Conservation (phyloP, 1,139 yeast species). For the Zygoascus hellenicus region DNA sequence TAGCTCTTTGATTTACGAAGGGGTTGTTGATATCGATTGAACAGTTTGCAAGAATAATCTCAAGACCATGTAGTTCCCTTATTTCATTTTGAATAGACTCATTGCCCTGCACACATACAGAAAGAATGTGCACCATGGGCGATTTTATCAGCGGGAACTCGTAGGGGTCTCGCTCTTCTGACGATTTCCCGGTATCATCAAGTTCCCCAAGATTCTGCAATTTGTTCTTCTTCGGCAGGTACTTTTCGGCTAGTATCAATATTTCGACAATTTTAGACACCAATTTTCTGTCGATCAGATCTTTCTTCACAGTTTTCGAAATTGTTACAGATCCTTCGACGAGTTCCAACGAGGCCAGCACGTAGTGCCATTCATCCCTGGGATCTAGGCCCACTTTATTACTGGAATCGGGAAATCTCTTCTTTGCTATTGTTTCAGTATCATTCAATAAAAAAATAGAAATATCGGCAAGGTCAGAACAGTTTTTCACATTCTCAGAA, state of each 20-base stretch:
- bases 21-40: slow-evolving; percentile 86
- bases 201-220: slow-evolving; percentile 19
- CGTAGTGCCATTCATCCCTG: background rate
- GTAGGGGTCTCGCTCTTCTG: slow-evolving; percentile 15
- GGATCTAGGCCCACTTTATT: background rate
- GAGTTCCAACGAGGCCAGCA: background rate
- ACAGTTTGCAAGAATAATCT: slow-evolving; percentile 70
- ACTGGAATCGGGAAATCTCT: background rate
- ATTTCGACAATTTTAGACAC: slow-evolving; percentile 18
- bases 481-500: no score
- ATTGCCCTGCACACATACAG: slow-evolving; percentile 42
- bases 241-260: slow-evolving; percentile 23
- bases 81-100: slow-evolving; percentile 59
- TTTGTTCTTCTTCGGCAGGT: slow-evolving; percentile 26
- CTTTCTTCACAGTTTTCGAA: slow-evolving; percentile 1
- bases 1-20: slow-evolving; percentile 75
- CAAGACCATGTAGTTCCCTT: slow-evolving; percentile 62
- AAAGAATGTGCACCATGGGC: slow-evolving; percentile 25
- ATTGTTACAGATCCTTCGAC: slow-evolving; percentile 4
- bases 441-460: background rate
- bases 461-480: background rate
- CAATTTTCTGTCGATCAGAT: slow-evolving; percentile 7
- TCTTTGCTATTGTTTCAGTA: background rate
- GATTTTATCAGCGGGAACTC: slow-evolving; percentile 32
- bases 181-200: slow-evolving; percentile 1